phyloP scores from a whole-genome alignment of 1,284 basidiomycete genomes.

The Sanghuangporus sanghuang region DNA sequence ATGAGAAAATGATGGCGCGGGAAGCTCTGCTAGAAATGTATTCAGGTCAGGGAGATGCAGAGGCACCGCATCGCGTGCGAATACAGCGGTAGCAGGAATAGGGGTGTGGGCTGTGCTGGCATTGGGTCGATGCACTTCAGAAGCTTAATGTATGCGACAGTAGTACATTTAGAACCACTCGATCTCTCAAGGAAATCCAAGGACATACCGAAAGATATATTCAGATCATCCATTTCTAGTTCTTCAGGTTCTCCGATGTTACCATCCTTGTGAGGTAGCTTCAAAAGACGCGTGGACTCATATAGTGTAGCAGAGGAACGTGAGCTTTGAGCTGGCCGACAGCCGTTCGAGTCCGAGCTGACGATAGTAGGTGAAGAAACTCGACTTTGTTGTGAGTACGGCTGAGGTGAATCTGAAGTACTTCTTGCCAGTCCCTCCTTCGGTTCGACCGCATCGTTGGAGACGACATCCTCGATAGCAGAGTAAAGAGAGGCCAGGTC shows the following conservation, averaged over 20 bases:
- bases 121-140: not conserved
- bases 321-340: not conserved
- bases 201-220: conserved; percentile 2
- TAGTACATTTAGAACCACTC: not conserved
- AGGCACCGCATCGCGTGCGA: conserved; percentile 49
- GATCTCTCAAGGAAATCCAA: not conserved
- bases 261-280: not conserved
- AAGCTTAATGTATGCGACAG: not conserved
- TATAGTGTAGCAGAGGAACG: too few species aligned
- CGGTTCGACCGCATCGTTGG: not conserved
- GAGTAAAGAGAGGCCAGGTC: not conserved
- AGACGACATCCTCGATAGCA: not conserved
- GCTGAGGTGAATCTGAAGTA: too few species aligned
- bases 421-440: too few species aligned
- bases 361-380: too few species aligned
- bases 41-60: conserved; percentile 58
- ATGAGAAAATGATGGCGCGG: conserved; percentile 35
- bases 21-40: conserved; percentile 44
- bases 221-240: not conserved
- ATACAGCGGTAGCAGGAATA: conserved; percentile 49
- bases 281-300: not conserved
- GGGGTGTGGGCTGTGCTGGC: conserved; percentile 35
- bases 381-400: too few species aligned
- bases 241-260: not conserved
- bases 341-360: too few species aligned